Evolutionary conservation across 2,329 filamentous ascomycete genomes (phyloP).

Genomic region (Metarhizium humberi): DNA sequence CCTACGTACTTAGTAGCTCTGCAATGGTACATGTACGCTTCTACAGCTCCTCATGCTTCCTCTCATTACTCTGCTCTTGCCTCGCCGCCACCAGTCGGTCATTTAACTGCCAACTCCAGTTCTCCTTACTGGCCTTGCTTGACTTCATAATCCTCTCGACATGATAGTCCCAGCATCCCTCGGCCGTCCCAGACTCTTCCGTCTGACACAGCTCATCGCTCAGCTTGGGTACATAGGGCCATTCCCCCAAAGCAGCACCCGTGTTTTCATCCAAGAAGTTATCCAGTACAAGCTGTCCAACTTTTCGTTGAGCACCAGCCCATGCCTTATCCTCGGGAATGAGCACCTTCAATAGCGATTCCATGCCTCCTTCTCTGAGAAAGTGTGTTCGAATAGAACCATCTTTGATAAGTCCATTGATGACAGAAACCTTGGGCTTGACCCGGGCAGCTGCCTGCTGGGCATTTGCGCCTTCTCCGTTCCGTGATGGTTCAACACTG

Average conservation of each 20-base stretch:
- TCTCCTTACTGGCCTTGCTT: conserved; percentile 24
- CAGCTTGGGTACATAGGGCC: conserved; percentile 33
- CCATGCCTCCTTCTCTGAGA: conserved; percentile 43
- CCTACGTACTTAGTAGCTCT: background rate
- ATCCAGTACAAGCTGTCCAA: conserved; percentile 51
- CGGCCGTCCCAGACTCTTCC: conserved; percentile 22
- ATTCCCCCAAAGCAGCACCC: conserved; percentile 48
- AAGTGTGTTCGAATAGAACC: conserved; percentile 45
- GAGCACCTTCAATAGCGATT: conserved; percentile 43
- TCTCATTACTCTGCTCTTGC: conserved; percentile 13
- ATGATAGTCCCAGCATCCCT: conserved; percentile 52
- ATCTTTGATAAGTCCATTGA: conserved; percentile 49
- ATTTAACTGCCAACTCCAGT: conserved; percentile 38
- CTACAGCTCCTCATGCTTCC: conserved; percentile 25
- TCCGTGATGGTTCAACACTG: conserved; percentile 25
- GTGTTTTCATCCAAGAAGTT: conserved; percentile 58
- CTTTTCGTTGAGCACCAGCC: conserved; percentile 41
- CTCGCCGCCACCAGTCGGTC: conserved; percentile 23
- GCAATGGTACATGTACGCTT: background rate
- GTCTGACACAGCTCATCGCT: conserved; percentile 27
- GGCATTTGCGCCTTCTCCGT: conserved; percentile 12
- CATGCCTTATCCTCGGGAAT: conserved; percentile 36
- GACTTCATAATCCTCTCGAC: conserved; percentile 29
- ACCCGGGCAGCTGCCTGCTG: conserved; percentile 17
- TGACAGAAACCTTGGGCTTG: conserved; percentile 36